Base-by-base conservation (phyloP, 2,329 filamentous ascomycete species). In the Phaeosphaeriaceae sp. region DNA sequence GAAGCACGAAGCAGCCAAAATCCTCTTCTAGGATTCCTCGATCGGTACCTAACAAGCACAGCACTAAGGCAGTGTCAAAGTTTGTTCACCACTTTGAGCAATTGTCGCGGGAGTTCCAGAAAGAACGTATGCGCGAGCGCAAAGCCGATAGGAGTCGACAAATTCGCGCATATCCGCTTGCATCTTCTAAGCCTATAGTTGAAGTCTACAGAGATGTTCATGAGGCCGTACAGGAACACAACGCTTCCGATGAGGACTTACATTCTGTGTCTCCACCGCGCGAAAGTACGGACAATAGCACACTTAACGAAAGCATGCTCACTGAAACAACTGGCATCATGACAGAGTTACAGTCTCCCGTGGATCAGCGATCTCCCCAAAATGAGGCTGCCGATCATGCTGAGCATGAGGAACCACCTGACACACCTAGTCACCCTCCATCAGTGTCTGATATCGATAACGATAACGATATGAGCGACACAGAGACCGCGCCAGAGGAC, bases 61-160 rank as follows among this genome's bases (percentile, higher is more conserved):
- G 89, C 3, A 46, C 20, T 28, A 90, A 89, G 63, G n/a, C n/a
- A n/a, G 94, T 99, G 2, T 95, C 92, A 7, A 92, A 87, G n/a
- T 80, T 99, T 41, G 91, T 94, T 15, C 90, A 90, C 61, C 94
- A 97, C 71, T 97, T 99, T 68, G 95, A 99, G 73, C 92, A 97
- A 71, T 81, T 99, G 48, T 97, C 92, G 62, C 87, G 92, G 18
- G 95, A 99, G 67, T 99, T 99, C 60, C 92, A 97, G 68, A 96
- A 93, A 64, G 93, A 99, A 74, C 85, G 94, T 36, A 84, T 95
- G 60, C 87, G 89, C 40, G 93, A 97, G 71, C 85, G 90, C 58
- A 88, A 90, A 50, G 89, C 90, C 20, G 89, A 90, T 37, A 91
- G 87, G 66, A 86, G 88, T 67, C 82, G 84, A 35, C 84, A 85